Conservation (phyloP, 129 eudicot species). For the Cynara cardunculus region DNA sequence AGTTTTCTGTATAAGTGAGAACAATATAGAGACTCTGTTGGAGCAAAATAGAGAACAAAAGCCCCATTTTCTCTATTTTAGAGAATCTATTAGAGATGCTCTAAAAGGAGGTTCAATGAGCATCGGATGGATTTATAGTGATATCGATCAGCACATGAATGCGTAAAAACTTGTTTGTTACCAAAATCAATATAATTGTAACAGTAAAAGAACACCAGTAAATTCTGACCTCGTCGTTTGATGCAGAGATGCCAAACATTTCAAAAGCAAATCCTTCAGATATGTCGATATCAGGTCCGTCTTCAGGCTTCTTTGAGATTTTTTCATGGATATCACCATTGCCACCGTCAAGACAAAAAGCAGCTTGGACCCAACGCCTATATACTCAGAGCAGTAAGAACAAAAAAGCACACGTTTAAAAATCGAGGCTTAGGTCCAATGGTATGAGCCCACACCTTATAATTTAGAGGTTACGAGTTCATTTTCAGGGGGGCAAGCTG, state of each 20-base stretch:
- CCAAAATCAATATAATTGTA: neutral
- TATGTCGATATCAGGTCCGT: slow-evolving; percentile 55
- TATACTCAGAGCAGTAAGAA: slow-evolving; percentile 11
- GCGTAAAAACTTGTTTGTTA: neutral
- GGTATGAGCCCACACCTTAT: neutral
- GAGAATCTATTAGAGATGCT: no score
- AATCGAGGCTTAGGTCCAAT: neutral
- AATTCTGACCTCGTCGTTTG: slow-evolving; percentile 62
- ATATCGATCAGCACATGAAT: neutral
- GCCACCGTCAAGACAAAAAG: slow-evolving; percentile 32
- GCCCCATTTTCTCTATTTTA: no score
- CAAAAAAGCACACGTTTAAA: neutral
- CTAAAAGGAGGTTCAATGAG: neutral
- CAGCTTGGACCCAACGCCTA: slow-evolving; percentile 99
- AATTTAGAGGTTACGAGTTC: neutral
- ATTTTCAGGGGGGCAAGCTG: neutral
- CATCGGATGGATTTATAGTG: neutral
- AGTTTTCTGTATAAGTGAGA: no score
- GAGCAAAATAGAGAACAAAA: no score
- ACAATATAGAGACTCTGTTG: no score
- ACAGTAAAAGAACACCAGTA: neutral
- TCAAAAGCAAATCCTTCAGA: slow-evolving; percentile 82
- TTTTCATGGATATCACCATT: slow-evolving; percentile 24
- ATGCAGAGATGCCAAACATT: slow-evolving; percentile 72
- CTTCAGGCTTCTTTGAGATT: slow-evolving; percentile 23